Conservation (phyloP, 768 basidiomycete genomes). For the Pleurotus salmoneostramineus region DNA sequence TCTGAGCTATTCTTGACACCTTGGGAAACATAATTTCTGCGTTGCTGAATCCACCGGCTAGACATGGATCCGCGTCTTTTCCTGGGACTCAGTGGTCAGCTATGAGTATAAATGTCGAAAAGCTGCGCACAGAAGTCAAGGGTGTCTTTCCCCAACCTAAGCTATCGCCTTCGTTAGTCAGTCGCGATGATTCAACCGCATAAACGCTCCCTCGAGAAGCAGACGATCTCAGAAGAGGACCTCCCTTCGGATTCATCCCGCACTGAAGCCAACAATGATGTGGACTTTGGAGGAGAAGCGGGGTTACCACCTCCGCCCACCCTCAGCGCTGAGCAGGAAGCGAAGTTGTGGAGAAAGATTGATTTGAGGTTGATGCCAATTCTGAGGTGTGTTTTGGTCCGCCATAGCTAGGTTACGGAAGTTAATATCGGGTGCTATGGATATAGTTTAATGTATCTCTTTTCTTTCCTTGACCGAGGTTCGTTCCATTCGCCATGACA, state of each 20-base stretch:
- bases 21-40: no score
- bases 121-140: no score
- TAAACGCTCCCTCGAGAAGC: no score
- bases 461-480: slow-evolving; percentile 66
- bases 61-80: no score
- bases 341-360: slow-evolving; percentile 52
- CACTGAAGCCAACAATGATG: slow-evolving; percentile 8
- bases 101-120: no score
- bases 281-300: slow-evolving; percentile 42
- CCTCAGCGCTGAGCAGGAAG: slow-evolving; percentile 47
- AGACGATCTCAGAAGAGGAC: no score
- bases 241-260: background rate
- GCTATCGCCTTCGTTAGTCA: no score
- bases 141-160: no score
- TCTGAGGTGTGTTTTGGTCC: slow-evolving; percentile 17
- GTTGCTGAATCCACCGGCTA: no score
- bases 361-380: slow-evolving; percentile 58
- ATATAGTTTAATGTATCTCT: slow-evolving; percentile 49
- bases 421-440: background rate
- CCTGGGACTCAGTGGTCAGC: no score
- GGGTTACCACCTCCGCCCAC: slow-evolving; percentile 40
- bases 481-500: background rate
- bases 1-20: no score
- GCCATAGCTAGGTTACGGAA: background rate
- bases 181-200: no score